Conservation (phyloP, 345 rosid genomes). For the Melaleuca alternifolia region DNA sequence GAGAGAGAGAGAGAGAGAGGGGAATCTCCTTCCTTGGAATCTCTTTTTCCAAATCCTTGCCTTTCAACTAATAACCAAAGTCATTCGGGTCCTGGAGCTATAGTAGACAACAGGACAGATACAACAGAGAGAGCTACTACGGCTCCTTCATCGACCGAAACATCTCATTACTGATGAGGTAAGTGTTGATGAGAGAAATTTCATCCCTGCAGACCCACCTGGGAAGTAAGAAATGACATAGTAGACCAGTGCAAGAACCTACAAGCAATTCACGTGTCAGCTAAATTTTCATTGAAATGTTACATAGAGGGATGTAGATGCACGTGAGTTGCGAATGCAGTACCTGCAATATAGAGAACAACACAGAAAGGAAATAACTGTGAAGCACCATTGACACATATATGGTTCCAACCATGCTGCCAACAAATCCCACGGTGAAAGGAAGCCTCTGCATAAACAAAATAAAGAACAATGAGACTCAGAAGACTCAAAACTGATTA, state of each 20-base stretch:
- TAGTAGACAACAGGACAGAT: background rate
- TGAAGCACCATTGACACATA: constrained; percentile 94
- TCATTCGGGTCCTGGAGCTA: background rate
- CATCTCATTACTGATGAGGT: constrained; percentile 45
- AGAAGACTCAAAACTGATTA: background rate
- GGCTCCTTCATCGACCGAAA: constrained; percentile 39
- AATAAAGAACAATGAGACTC: background rate
- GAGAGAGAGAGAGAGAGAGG: background rate
- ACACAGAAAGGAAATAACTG: constrained; percentile 83
- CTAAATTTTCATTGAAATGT: background rate
- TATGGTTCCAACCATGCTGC: constrained; percentile 83
- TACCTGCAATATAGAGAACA: constrained; percentile 91
- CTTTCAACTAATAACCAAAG: background rate
- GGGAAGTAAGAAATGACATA: constrained; percentile 74
- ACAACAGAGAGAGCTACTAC: background rate
- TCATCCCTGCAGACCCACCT: constrained; percentile 58
- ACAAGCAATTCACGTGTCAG: background rate
- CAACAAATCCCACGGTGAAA: constrained; percentile 65
- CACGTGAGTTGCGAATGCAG: background rate
- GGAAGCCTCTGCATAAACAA: constrained; percentile 71
- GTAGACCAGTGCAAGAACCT: constrained; percentile 57
- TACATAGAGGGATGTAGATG: background rate
- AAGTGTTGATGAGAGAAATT: constrained; percentile 45
- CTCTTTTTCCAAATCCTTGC: background rate
- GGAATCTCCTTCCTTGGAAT: background rate